Evolutionary conservation across 2,329 filamentous ascomycete genomes (phyloP).

Genomic region (Colletotrichum tanaceti): DNA sequence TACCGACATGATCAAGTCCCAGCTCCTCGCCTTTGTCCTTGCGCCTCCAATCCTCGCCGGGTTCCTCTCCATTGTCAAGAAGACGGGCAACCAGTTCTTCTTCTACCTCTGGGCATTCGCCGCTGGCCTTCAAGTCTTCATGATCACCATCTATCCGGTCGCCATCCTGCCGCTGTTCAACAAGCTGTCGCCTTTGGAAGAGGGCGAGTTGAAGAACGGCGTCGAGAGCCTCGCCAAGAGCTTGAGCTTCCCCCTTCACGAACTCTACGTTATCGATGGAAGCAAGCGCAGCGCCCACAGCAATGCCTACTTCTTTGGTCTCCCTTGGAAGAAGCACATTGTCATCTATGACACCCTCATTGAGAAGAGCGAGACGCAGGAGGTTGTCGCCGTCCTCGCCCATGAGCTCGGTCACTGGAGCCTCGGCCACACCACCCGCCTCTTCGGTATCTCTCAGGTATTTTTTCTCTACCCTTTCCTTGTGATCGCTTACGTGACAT

Average conservation of each 20-base stretch:
- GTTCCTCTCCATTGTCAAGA: conserved; percentile 93
- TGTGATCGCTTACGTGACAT: neutral
- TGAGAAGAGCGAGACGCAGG: conserved; percentile 90
- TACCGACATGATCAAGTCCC: conserved; percentile 90
- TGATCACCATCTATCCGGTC: conserved; percentile 96
- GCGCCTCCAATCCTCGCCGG: conserved; percentile 90
- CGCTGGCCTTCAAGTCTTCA: conserved; percentile 88
- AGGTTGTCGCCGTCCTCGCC: conserved; percentile 93
- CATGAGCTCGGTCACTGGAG: conserved; percentile 99
- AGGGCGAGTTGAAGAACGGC: conserved; percentile 86
- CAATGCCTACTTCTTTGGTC: conserved; percentile 95
- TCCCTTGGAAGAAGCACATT: conserved; percentile 99
- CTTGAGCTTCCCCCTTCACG: conserved; percentile 90
- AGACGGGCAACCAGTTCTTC: conserved; percentile 94
- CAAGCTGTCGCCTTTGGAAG: conserved; percentile 92
- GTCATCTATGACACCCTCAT: conserved; percentile 98
- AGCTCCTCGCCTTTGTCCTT: conserved; percentile 82
- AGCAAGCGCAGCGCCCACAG: conserved; percentile 89
- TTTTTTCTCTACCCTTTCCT: conserved; percentile 7
- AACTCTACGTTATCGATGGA: conserved; percentile 94
- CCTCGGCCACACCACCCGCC: conserved; percentile 90
- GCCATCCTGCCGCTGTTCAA: conserved; percentile 97
- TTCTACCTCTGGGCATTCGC: conserved; percentile 98
- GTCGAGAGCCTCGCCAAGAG: conserved; percentile 86
- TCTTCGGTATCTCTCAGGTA: conserved; percentile 88